Percentiles rank a stretch among this genome's conserved stretches.
Conservation (phyloP, 805 yeast genomes). For the Suhomyces sp. region DNA sequence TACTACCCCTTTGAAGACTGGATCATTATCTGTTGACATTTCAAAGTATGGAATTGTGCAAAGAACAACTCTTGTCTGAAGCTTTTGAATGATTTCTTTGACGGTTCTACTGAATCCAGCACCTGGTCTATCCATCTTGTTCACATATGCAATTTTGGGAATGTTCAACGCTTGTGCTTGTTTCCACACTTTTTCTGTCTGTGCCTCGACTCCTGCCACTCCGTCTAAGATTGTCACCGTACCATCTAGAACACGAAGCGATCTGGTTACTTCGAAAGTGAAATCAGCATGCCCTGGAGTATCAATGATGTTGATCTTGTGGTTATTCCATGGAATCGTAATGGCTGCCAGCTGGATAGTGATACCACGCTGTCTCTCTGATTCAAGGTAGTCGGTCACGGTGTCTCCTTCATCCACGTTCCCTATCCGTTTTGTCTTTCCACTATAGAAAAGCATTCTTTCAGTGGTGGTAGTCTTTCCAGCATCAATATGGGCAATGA, state of each 20-base stretch:
- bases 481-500: slow-evolving; percentile 98
- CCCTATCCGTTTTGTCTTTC: slow-evolving; percentile 77
- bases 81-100: slow-evolving; percentile 72
- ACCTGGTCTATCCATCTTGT: slow-evolving; percentile 96
- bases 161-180: slow-evolving; percentile 69
- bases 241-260: slow-evolving; percentile 90
- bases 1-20: slow-evolving; percentile 64
- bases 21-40: slow-evolving; percentile 26
- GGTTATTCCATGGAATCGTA: slow-evolving; percentile 78
- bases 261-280: slow-evolving; percentile 88
- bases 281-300: slow-evolving; percentile 99
- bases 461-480: slow-evolving; percentile 98
- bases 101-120: slow-evolving; percentile 93
- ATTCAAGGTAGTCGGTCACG: slow-evolving; percentile 86
- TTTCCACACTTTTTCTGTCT: slow-evolving; percentile 95
- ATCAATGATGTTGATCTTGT: slow-evolving; percentile 83
- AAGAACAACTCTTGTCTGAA: slow-evolving; percentile 71
- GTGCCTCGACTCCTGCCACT: slow-evolving; percentile 98
- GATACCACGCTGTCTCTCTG: slow-evolving; percentile 90
- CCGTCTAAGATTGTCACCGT: slow-evolving; percentile 91
- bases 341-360: slow-evolving; percentile 97
- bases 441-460: slow-evolving; percentile 87
- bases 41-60: slow-evolving; percentile 77
- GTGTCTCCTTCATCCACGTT: slow-evolving; percentile 97
- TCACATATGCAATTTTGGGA: slow-evolving; percentile 79